A percentile compares a stretch with the other conserved stretches of the same genome.
phyloP scores from a whole-genome alignment of 1,139 yeast species.

The Saccharomyces hybrid region DNA sequence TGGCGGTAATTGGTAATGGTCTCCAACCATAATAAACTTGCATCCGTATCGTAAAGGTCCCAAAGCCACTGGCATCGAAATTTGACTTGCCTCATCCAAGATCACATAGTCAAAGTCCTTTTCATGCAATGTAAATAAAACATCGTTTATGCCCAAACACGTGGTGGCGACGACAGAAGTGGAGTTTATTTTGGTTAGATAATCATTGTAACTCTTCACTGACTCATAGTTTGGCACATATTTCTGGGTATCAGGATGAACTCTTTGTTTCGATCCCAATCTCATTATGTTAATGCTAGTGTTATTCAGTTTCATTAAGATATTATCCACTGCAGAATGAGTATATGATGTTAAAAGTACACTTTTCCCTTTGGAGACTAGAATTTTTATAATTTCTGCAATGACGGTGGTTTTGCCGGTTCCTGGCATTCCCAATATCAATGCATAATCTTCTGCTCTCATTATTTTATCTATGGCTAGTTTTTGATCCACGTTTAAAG shows the following conservation, averaged over 20 bases:
- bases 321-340: slow-evolving; percentile 93
- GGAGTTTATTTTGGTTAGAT: slow-evolving; percentile 39
- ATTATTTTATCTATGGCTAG: slow-evolving; percentile 59
- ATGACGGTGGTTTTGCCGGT: slow-evolving; percentile 96
- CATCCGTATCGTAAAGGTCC: slow-evolving; percentile 79
- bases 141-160: slow-evolving; percentile 70
- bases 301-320: slow-evolving; percentile 67
- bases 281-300: slow-evolving; percentile 46
- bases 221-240: slow-evolving; percentile 43
- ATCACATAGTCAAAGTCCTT: slow-evolving; percentile 82
- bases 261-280: slow-evolving; percentile 48
- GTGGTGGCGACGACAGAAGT: slow-evolving; percentile 85
- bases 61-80: slow-evolving; percentile 79
- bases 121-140: slow-evolving; percentile 39
- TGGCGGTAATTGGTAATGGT: slow-evolving; percentile 88
- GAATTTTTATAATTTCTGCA: slow-evolving; percentile 57
- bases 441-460: slow-evolving; percentile 62
- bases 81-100: slow-evolving; percentile 94
- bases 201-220: slow-evolving; percentile 41
- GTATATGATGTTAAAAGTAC: slow-evolving; percentile 82
- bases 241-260: slow-evolving; percentile 55
- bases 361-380: slow-evolving; percentile 55
- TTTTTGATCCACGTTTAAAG: slow-evolving; percentile 61
- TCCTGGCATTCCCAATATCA: slow-evolving; percentile 96
- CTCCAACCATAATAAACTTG: slow-evolving; percentile 90